phyloP scores from a whole-genome alignment of 306 rosid species.

The Lathyrus oleraceus region DNA sequence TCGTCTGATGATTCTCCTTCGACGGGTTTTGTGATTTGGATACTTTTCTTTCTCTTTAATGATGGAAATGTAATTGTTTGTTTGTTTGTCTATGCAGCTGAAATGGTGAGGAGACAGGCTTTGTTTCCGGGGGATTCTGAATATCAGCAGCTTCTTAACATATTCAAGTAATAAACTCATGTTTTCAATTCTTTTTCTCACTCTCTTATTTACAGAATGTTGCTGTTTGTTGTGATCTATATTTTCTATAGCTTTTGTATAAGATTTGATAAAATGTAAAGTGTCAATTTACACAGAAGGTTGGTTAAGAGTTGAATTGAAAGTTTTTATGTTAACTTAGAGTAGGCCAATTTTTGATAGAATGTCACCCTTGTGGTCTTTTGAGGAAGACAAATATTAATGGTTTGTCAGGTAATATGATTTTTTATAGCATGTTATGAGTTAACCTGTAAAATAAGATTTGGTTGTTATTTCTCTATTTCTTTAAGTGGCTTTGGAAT shows the following conservation, averaged over 20 bases:
- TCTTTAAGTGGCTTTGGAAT: not conserved
- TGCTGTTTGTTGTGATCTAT: not conserved
- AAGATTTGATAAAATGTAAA: not conserved
- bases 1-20: not conserved
- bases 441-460: not conserved
- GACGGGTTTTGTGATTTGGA: not conserved
- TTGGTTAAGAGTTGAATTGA: not conserved
- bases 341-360: not conserved
- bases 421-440: not conserved
- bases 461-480: not conserved
- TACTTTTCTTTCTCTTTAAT: not conserved
- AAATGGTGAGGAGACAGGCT: constrained; percentile 89
- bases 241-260: not conserved
- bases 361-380: not conserved
- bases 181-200: not conserved
- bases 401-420: not conserved
- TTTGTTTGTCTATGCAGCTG: constrained; percentile 51
- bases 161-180: constrained; percentile 60
- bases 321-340: not conserved
- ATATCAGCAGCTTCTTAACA: constrained; percentile 86
- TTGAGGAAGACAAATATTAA: not conserved
- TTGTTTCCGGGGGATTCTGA: constrained; percentile 94
- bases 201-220: not conserved
- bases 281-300: not conserved
- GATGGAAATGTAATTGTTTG: not conserved